Percentiles rank a stretch among this genome's conserved stretches.
These are phyloP conservation scores for Arabis hirsuta DNA, from an alignment of 345 rosid species.

Conservation along the genomic window DNA sequence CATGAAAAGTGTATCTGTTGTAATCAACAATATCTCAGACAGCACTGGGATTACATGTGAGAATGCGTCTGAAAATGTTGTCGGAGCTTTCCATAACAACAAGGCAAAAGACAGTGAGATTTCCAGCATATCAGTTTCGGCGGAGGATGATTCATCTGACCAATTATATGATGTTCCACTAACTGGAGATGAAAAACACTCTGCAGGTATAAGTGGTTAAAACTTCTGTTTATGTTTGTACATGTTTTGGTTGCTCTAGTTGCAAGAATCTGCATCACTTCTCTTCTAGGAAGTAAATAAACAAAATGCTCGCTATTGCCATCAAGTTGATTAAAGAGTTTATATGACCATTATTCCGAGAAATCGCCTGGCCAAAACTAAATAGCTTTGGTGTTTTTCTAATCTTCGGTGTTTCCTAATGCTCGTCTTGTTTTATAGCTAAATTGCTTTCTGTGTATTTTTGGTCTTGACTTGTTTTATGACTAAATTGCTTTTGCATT, in stretches of 20 bases:
- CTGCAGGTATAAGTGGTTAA: slow-evolving; percentile 59
- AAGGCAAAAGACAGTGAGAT: slow-evolving; percentile 64
- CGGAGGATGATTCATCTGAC: slow-evolving; percentile 60
- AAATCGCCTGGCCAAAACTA: too few relatives aligned
- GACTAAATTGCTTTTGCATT: too few relatives aligned
- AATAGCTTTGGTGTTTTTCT: too few relatives aligned
- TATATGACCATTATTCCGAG: too few relatives aligned
- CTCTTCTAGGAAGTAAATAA: slow-evolving; percentile 2
- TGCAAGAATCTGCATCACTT: slow-evolving; percentile 11
- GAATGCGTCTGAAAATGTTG: slow-evolving; percentile 58
- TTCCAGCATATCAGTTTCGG: slow-evolving; percentile 49
- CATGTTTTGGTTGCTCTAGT: slow-evolving; percentile 18
- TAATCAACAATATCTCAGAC: slow-evolving; percentile 66
- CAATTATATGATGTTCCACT: slow-evolving; percentile 84
- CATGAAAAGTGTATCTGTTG: slow-evolving; percentile 53
- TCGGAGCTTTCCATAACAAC: slow-evolving; percentile 54
- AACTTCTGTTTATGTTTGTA: slow-evolving; percentile 19
- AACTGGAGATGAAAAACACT: slow-evolving; percentile 62
- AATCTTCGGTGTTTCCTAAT: too few relatives aligned
- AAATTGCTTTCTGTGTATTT: too few relatives aligned
- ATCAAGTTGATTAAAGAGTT: background rate
- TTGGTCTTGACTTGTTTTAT: too few relatives aligned
- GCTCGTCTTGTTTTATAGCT: too few relatives aligned
- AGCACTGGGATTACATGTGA: slow-evolving; percentile 68
- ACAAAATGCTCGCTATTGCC: slow-evolving; percentile 15